phyloP scores from a whole-genome alignment of 2,329 filamentous ascomycete genomes.

The Scopulariopsis brevicaulis region DNA sequence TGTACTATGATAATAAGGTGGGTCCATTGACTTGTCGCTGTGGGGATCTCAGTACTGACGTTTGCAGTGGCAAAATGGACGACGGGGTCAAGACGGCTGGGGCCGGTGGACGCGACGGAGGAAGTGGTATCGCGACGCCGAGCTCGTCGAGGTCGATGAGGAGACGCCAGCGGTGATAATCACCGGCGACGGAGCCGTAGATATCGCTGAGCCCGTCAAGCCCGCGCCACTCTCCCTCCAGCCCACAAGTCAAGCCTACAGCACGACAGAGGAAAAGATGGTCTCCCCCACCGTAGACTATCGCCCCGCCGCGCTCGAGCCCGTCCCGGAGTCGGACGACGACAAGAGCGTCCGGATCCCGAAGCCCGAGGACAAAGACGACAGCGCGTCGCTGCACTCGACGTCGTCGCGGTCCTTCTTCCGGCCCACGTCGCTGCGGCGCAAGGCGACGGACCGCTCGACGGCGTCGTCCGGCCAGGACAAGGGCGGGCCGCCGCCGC shows the following conservation, averaged over 20 bases:
- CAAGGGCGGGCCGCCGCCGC: not conserved
- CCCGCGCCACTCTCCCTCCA: not conserved
- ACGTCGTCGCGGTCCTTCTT: conserved; percentile 36
- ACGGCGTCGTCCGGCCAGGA: conserved; percentile 24
- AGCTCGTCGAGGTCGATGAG: conserved; percentile 67
- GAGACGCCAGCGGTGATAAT: conserved; percentile 14
- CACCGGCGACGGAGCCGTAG: not conserved
- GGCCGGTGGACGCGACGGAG: conserved; percentile 82
- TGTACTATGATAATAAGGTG: conserved; percentile 97
- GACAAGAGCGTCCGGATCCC: conserved; percentile 10
- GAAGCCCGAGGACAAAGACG: conserved; percentile 15
- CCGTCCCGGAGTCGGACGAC: conserved; percentile 9
- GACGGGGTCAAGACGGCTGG: conserved; percentile 81
- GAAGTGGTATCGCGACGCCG: conserved; percentile 95
- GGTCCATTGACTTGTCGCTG: conserved; percentile 9
- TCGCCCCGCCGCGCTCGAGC: conserved; percentile 8
- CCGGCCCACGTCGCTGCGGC: conserved; percentile 25
- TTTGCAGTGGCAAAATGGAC: conserved; percentile 74
- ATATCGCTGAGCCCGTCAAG: conserved; percentile 13
- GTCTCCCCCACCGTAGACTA: conserved; percentile 12
- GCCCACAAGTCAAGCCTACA: conserved; percentile 17
- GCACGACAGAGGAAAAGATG: conserved; percentile 24
- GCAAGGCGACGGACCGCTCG: conserved; percentile 25
- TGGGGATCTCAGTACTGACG: not conserved
- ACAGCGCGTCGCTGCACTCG: conserved; percentile 32